These are phyloP conservation scores for Colletotrichum orchidophilum DNA, from an alignment of 2,329 filamentous ascomycete genomes.

Conservation along the genomic window DNA sequence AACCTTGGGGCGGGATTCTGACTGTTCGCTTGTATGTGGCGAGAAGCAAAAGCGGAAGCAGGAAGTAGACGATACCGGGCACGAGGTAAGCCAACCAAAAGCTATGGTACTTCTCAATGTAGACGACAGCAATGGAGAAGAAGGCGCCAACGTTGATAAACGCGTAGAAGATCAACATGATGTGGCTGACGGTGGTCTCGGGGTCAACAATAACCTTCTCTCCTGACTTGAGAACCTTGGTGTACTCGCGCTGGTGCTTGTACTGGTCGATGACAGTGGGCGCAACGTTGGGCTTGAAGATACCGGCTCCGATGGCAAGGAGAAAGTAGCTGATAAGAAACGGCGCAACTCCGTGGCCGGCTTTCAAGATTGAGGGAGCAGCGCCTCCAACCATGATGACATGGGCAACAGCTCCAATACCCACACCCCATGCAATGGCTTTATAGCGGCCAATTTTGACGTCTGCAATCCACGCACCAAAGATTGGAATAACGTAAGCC, in stretches of 20 bases:
- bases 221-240: slow-evolving; percentile 63
- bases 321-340: slow-evolving; percentile 69
- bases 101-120: slow-evolving; percentile 61
- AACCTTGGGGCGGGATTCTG: slow-evolving; percentile 69
- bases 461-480: slow-evolving; percentile 70
- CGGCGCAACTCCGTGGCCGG: slow-evolving; percentile 59
- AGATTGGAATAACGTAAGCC: slow-evolving; percentile 65
- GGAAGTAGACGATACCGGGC: slow-evolving; percentile 62
- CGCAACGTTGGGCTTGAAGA: slow-evolving; percentile 79
- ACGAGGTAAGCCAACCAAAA: slow-evolving; percentile 59
- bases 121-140: slow-evolving; percentile 60
- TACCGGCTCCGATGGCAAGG: slow-evolving; percentile 68
- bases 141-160: slow-evolving; percentile 65
- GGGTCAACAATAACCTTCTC: slow-evolving; percentile 76
- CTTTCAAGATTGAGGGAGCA: slow-evolving; percentile 53
- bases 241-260: slow-evolving; percentile 42
- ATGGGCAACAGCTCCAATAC: slow-evolving; percentile 73
- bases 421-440: slow-evolving; percentile 77
- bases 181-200: slow-evolving; percentile 69
- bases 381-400: slow-evolving; percentile 73
- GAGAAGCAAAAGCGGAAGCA: slow-evolving; percentile 67
- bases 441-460: slow-evolving; percentile 75
- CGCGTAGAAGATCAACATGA: slow-evolving; percentile 72
- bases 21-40: slow-evolving; percentile 66
- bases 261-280: slow-evolving; percentile 75